A percentile compares a stretch with the other conserved stretches of the same genome.
Evolutionary conservation across 768 basidiomycete genomes (phyloP).

Genomic region (Leccinum barrowsii): DNA sequence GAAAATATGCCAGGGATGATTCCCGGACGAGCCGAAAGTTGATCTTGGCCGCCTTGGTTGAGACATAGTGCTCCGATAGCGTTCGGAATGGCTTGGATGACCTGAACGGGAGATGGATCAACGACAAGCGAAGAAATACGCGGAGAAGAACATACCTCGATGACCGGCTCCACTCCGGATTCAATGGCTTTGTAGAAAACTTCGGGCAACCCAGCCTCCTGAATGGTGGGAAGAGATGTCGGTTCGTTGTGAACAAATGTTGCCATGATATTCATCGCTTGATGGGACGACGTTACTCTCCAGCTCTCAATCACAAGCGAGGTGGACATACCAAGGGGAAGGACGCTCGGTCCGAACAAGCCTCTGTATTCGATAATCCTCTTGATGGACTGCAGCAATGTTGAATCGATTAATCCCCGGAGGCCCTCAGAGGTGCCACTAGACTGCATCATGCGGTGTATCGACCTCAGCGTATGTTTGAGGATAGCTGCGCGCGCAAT

Average conservation of each 20-base stretch:
- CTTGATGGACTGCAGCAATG: conserved; percentile 80
- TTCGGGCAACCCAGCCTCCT: conserved; percentile 88
- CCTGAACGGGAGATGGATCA: conserved; percentile 41
- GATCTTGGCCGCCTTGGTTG: conserved; percentile 84
- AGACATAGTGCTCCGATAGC: conserved; percentile 96
- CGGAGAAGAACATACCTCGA: conserved; percentile 56
- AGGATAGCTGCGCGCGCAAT: conserved; percentile 76
- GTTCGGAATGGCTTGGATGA: conserved; percentile 89
- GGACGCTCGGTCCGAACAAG: conserved; percentile 82
- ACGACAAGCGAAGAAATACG: not conserved
- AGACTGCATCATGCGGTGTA: conserved; percentile 97
- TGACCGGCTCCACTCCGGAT: conserved; percentile 76
- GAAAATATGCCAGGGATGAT: conserved; percentile 84
- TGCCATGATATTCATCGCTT: conserved; percentile 89
- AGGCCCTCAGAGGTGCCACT: conserved; percentile 93
- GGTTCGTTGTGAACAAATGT: conserved; percentile 99
- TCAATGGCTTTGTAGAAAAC: conserved; percentile 86
- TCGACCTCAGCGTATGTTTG: conserved; percentile 85
- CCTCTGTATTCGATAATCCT: conserved; percentile 80
- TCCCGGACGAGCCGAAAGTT: conserved; percentile 69
- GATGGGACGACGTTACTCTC: conserved; percentile 7
- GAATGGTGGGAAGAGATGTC: conserved; percentile 86
- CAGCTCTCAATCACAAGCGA: not conserved
- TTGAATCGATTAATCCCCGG: conserved; percentile 89
- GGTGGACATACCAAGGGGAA: conserved; percentile 67